Evolutionary conservation across 257 asterid species (phyloP), one percentile per base, ranked within the genome.

Genomic region (Przewalskia tangutica): DNA sequence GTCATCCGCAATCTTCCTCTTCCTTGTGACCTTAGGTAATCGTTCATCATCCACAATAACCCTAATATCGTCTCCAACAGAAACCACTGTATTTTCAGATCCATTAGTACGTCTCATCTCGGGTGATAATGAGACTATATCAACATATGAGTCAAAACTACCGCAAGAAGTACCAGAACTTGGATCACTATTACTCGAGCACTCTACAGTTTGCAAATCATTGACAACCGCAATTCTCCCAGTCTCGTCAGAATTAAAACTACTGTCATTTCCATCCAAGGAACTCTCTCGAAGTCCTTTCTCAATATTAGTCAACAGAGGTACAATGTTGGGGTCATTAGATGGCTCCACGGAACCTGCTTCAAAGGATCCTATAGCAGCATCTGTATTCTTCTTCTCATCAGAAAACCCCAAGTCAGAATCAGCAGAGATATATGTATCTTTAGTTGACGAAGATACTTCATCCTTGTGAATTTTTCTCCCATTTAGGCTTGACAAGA

Each of bases 1-100:
- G 80, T 56, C 86, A 78, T 85, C 88, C 48, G 51, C 53, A 84
- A 81, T 80, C 77, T 86, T 90, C 88, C 91, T 93, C 88, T 90
- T 91, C 86, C 79, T 81, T 83, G 67, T 79, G 73, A 63, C 27
- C 48, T 78, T 83, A 82, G 87, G 48, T 75, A 86, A 88, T 85
- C 78, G 59, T 53, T 84, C 86, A 82, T 60, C 55, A 65, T 84
- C 68, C 54, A 53, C 46, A 65, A 54, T 50, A 36, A n/a, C 18
- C 54, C 36, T 44, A 17, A 64, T 32, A 81, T 55, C 46, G 12
- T 60, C 58, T 83, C 76, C 84, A 85, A 50, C 66, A 84, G 84
- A 46, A 79, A 82, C 71, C 63, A 68, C 59, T 58, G 84, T 83
- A 79, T 83, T 76, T 4, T 63, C 67, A 83, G 76, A 83, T 76